A percentile compares a stretch with the other conserved stretches of the same genome.
Conservation (phyloP, 2,329 filamentous ascomycete species). For the Onygenales sp. region DNA sequence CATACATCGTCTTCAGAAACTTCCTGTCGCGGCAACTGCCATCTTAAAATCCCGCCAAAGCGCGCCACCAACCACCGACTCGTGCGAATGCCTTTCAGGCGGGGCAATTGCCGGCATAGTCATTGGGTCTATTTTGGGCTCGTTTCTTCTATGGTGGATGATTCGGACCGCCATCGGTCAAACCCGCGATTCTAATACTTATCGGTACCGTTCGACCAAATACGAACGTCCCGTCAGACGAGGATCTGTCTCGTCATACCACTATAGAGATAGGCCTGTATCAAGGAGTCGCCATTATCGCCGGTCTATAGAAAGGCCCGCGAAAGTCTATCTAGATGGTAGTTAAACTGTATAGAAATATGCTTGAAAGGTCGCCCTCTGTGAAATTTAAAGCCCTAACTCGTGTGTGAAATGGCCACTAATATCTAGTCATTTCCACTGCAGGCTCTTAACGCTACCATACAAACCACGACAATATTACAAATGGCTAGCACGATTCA, state of each 20-base stretch:
- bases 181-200: conserved; percentile 18
- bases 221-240: conserved; percentile 16
- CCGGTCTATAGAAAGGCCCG: conserved; percentile 23
- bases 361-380: neutral
- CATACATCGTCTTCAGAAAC: conserved; percentile 5
- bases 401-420: no score
- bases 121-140: conserved; percentile 29
- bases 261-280: conserved; percentile 13
- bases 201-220: conserved; percentile 11
- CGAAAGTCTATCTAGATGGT: conserved; percentile 24
- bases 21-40: conserved; percentile 3
- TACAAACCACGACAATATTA: no score
- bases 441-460: no score
- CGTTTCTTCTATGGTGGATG: conserved; percentile 28
- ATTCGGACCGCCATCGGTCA: conserved; percentile 17
- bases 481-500: no score
- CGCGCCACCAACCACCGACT: neutral
- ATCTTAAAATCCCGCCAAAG: conserved; percentile 16
- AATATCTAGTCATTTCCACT: no score
- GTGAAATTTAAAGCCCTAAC: neutral
- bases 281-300: conserved; percentile 17
- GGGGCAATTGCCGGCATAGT: conserved; percentile 32
- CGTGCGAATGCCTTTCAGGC: conserved; percentile 22
- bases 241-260: conserved; percentile 20
- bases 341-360: neutral